phyloP scores from a whole-genome alignment of 2,329 filamentous ascomycete species.

The Diaporthe aspalathi region DNA sequence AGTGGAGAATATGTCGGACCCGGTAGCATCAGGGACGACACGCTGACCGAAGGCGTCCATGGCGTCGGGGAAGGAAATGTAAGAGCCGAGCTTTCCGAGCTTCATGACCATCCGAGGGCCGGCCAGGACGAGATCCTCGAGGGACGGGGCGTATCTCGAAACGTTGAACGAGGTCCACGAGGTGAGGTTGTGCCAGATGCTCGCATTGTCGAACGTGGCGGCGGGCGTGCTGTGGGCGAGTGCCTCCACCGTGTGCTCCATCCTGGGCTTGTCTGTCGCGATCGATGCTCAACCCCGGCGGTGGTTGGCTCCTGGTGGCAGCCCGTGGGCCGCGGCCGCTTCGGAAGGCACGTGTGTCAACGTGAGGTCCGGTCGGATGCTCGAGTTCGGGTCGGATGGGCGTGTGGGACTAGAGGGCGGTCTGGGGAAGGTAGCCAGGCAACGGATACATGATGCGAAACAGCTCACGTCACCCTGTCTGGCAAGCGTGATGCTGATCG shows the following conservation, averaged over 20 bases:
- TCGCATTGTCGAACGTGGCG: conserved; percentile 54
- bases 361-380: conserved; percentile 4
- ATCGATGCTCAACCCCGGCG: conserved; percentile 1
- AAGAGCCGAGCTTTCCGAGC: conserved; percentile 73
- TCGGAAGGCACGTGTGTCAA: conserved; percentile 15
- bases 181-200: conserved; percentile 65
- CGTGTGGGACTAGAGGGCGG: neutral
- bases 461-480: conserved; percentile 22
- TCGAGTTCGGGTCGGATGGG: conserved; percentile 1
- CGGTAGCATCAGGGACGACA: conserved; percentile 69
- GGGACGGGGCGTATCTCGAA: conserved; percentile 70
- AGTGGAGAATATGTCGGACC: conserved; percentile 51
- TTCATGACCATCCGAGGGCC: conserved; percentile 78
- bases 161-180: conserved; percentile 67
- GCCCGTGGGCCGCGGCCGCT: conserved; percentile 30
- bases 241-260: conserved; percentile 37
- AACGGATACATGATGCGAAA: conserved; percentile 31
- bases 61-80: conserved; percentile 69
- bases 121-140: conserved; percentile 76
- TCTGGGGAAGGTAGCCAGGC: neutral
- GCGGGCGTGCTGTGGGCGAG: conserved; percentile 39
- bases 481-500: conserved; percentile 27
- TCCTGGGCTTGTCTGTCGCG: conserved; percentile 21
- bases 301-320: conserved; percentile 20
- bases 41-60: conserved; percentile 71